Conservation (phyloP, 495 filamentous ascomycete species). For the Aspergillus incahuasiensis region DNA sequence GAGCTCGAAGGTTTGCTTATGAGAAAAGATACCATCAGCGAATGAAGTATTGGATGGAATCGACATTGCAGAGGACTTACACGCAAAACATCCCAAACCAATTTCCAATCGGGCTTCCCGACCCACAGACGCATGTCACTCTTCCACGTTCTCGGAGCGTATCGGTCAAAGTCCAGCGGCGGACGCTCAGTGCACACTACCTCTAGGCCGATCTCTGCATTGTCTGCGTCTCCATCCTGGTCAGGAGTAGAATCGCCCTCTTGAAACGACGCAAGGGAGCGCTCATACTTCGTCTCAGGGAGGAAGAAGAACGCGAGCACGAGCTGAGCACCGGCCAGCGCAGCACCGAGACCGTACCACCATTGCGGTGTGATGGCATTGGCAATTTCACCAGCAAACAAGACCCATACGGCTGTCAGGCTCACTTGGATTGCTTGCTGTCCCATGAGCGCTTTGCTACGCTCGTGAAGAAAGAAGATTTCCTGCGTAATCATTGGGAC, state of each 20-base stretch:
- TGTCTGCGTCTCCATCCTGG: background rate
- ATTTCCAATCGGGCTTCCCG: slow-evolving; percentile 23
- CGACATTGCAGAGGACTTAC: too few relatives aligned
- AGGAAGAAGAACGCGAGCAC: slow-evolving; percentile 63
- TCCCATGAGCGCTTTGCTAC: slow-evolving; percentile 29
- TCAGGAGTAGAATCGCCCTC: slow-evolving; percentile 7
- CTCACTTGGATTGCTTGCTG: slow-evolving; percentile 29
- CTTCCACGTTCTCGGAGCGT: slow-evolving; percentile 20
- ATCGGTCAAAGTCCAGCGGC: slow-evolving; percentile 22
- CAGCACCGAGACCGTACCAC: slow-evolving; percentile 35
- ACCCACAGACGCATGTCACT: slow-evolving; percentile 28
- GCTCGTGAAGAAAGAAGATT: slow-evolving; percentile 30
- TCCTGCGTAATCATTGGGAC: slow-evolving; percentile 41
- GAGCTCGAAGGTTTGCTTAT: slow-evolving; percentile 22
- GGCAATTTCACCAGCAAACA: slow-evolving; percentile 34
- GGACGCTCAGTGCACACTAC: slow-evolving; percentile 16
- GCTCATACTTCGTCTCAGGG: slow-evolving; percentile 59
- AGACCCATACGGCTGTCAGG: slow-evolving; percentile 24
- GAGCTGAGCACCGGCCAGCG: slow-evolving; percentile 27
- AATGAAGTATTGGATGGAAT: too few relatives aligned
- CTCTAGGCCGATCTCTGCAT: background rate
- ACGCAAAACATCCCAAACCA: slow-evolving; percentile 16
- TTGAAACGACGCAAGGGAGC: slow-evolving; percentile 20
- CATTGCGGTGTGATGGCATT: slow-evolving; percentile 30
- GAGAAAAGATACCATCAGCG: too few relatives aligned